Percentiles rank a stretch among this genome's conserved stretches.
These are phyloP conservation scores for Schoenoplectus triqueter DNA, from an alignment of 202 grass and related monocot genomes.

Conservation along the genomic window DNA sequence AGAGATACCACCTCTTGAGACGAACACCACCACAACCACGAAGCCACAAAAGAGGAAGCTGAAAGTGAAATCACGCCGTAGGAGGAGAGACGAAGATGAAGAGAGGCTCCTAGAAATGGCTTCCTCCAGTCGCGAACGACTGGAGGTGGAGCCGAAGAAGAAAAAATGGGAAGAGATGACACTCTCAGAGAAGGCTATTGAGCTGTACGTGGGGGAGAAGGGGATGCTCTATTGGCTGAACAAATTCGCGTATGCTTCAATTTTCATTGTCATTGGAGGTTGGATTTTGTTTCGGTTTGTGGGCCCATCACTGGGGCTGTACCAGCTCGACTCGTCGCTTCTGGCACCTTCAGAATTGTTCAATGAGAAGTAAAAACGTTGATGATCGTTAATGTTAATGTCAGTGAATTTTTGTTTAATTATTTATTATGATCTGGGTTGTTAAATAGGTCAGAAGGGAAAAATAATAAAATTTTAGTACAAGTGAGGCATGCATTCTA, in stretches of 20 bases:
- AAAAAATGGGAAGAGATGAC: constrained; percentile 88
- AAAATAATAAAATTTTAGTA: not conserved
- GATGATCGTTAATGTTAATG: not conserved
- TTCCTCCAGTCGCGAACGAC: constrained; percentile 25
- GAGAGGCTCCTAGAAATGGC: constrained; percentile 28
- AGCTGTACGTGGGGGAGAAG: constrained; percentile 87
- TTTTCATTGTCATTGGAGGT: constrained; percentile 71
- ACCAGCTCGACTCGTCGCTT: constrained; percentile 80
- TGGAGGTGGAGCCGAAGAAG: constrained; percentile 39
- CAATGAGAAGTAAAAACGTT: constrained; percentile 5
- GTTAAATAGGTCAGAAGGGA: constrained; percentile 14
- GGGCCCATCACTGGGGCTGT: constrained; percentile 65
- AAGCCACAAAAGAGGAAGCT: constrained; percentile 45
- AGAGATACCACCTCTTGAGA: not conserved
- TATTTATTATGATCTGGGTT: not conserved
- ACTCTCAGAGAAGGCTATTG: constrained; percentile 65
- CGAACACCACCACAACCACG: constrained; percentile 22
- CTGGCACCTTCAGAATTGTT: constrained; percentile 58
- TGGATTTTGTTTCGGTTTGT: constrained; percentile 97
- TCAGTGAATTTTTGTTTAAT: constrained; percentile 24
- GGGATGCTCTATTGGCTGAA: constrained; percentile 90
- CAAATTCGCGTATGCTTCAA: constrained; percentile 90
- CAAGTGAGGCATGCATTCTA: not conserved
- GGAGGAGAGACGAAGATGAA: constrained; percentile 23
- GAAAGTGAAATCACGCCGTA: constrained; percentile 55